Evolutionary conservation across 2,329 filamentous ascomycete species (phyloP).

Genomic region (Aspergillus nomiae): DNA sequence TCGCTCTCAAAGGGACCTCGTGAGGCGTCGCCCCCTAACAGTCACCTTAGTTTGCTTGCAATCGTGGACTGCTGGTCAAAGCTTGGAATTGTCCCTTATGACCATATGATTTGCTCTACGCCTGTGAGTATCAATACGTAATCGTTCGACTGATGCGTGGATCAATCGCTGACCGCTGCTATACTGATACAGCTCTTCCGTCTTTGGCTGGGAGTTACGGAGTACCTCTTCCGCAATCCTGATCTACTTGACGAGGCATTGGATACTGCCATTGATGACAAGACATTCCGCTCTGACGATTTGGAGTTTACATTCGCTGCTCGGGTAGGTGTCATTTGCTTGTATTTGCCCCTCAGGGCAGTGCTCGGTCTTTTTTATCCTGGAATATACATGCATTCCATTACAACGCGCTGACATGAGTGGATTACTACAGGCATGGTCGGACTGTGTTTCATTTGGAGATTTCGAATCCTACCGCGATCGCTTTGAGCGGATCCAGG

Average conservation of each 20-base stretch:
- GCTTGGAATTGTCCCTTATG: slow-evolving; percentile 90
- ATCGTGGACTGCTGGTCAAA: slow-evolving; percentile 99
- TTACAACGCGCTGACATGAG: slow-evolving; percentile 10
- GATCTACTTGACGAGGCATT: slow-evolving; percentile 81
- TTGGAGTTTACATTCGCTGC: slow-evolving; percentile 98
- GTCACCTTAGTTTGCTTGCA: slow-evolving; percentile 86
- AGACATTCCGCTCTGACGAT: slow-evolving; percentile 91
- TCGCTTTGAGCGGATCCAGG: slow-evolving; percentile 86
- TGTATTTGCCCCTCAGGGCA: not conserved
- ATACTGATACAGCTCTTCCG: slow-evolving; percentile 69
- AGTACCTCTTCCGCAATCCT: slow-evolving; percentile 87
- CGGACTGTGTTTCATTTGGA: slow-evolving; percentile 85
- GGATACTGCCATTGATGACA: slow-evolving; percentile 82
- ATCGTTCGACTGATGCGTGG: not conserved
- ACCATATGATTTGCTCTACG: slow-evolving; percentile 99
- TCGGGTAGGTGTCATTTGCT: slow-evolving; percentile 50
- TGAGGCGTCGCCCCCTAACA: slow-evolving; percentile 73
- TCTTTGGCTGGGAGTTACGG: slow-evolving; percentile 94
- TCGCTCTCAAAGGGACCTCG: slow-evolving; percentile 72
- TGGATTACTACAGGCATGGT: slow-evolving; percentile 68
- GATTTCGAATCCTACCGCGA: slow-evolving; percentile 93
- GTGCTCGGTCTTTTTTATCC: not conserved
- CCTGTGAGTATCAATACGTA: slow-evolving; percentile 57
- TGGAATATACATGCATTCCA: not conserved
- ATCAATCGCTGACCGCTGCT: slow-evolving; percentile 3